A percentile compares a stretch with the other conserved stretches of the same genome.
Conservation (phyloP, 768 basidiomycete genomes). For the Russula abietina region DNA sequence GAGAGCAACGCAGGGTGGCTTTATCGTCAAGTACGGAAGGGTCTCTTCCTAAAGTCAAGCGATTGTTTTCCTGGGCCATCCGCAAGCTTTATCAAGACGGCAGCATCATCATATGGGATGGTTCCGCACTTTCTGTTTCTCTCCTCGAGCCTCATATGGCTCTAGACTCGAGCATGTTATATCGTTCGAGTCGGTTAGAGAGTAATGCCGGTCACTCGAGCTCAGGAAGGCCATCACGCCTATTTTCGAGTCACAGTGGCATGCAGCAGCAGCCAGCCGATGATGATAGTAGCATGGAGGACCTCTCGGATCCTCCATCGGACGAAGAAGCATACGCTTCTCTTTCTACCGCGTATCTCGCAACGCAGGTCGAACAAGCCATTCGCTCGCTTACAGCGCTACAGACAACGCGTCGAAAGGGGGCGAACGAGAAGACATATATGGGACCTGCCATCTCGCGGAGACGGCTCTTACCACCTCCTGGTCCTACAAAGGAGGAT, state of each 20-base stretch:
- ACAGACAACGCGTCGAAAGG: slow-evolving; percentile 8
- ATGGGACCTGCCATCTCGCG: slow-evolving; percentile 22
- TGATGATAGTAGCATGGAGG: slow-evolving; percentile 36
- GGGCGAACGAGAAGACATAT: neutral
- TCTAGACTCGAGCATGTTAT: slow-evolving; percentile 33
- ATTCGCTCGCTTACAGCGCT: slow-evolving; percentile 35
- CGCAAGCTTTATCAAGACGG: slow-evolving; percentile 63
- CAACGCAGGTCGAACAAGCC: slow-evolving; percentile 41
- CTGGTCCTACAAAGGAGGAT: slow-evolving; percentile 39
- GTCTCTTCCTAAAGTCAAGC: slow-evolving; percentile 45
- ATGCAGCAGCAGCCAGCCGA: slow-evolving; percentile 34
- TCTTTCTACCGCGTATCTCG: slow-evolving; percentile 48
- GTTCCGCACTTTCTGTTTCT: slow-evolving; percentile 42
- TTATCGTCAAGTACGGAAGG: neutral
- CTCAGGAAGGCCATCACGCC: slow-evolving; percentile 26
- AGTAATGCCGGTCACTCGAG: slow-evolving; percentile 13
- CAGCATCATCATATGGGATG: slow-evolving; percentile 69
- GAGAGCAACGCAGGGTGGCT: slow-evolving; percentile 15
- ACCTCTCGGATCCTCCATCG: slow-evolving; percentile 53
- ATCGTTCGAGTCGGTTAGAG: slow-evolving; percentile 39
- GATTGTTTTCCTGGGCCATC: slow-evolving; percentile 62
- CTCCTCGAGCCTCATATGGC: slow-evolving; percentile 26
- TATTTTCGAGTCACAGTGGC: slow-evolving; percentile 2
- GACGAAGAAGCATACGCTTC: slow-evolving; percentile 66
- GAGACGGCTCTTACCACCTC: slow-evolving; percentile 14